These are phyloP conservation scores for Venturia aucupariae DNA, from an alignment of 2,329 filamentous ascomycete species.

Conservation along the genomic window DNA sequence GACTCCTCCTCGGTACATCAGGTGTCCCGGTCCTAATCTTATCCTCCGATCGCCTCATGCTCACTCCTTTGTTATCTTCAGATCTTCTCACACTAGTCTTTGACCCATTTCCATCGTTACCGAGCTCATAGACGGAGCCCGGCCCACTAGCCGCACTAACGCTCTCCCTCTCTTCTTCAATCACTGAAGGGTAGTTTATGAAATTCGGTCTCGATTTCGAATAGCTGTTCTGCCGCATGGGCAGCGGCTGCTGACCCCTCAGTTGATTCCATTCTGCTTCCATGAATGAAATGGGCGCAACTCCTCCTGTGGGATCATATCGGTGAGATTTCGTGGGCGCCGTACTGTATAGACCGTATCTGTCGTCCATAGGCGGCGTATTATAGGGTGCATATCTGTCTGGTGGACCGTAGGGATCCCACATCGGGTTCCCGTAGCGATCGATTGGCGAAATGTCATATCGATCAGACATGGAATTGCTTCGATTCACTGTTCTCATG, in stretches of 20 bases:
- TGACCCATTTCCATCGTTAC: not conserved
- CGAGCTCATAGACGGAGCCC: not conserved
- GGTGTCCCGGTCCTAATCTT: not conserved
- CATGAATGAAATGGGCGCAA: not conserved
- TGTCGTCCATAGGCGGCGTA: not conserved
- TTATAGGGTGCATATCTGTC: constrained; percentile 2
- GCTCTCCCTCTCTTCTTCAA: not conserved
- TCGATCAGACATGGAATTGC: not conserved
- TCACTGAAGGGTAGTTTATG: not conserved
- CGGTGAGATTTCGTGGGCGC: not conserved
- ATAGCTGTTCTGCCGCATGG: not conserved
- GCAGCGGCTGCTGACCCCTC: not conserved
- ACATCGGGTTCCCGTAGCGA: not conserved
- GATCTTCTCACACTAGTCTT: not conserved
- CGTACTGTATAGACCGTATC: not conserved
- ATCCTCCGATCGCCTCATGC: not conserved
- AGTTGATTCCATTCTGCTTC: constrained; percentile 1
- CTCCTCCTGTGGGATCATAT: not conserved
- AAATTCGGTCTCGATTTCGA: not conserved
- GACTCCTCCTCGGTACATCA: not conserved
- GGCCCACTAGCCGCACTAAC: not conserved
- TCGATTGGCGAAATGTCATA: not conserved
- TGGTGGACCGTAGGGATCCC: not conserved
- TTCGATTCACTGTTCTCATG: not conserved
- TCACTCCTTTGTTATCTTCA: not conserved